phyloP scores from a whole-genome alignment of 164 flowering plant genomes.

The Cinnamomum chago region DNA sequence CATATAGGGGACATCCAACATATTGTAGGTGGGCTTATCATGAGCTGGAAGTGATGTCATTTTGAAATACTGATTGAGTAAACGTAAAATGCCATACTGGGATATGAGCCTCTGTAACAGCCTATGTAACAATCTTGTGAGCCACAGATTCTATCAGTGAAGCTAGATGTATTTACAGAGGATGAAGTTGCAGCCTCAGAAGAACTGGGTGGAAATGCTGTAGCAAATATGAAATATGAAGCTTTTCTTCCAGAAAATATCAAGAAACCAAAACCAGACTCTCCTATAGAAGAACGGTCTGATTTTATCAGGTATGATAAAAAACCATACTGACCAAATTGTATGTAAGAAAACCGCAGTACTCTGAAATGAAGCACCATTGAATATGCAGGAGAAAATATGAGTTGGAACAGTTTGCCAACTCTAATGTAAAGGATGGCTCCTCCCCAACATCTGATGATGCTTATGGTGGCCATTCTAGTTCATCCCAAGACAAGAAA shows the following conservation, averaged over 20 bases:
- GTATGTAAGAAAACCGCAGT: neutral
- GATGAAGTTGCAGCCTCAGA: constrained; percentile 67
- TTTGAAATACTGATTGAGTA: too few relatives aligned
- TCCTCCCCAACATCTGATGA: constrained; percentile 31
- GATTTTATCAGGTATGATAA: constrained; percentile 73
- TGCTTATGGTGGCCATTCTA: constrained; percentile 9
- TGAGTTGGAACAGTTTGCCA: constrained; percentile 62
- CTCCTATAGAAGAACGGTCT: constrained; percentile 63
- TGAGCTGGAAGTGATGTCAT: too few relatives aligned
- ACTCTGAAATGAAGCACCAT: constrained; percentile 17
- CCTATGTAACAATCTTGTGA: constrained; percentile 3
- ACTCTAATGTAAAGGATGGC: constrained; percentile 18
- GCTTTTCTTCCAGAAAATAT: constrained; percentile 41
- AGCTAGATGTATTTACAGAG: constrained; percentile 90
- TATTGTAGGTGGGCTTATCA: too few relatives aligned
- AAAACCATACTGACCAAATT: neutral
- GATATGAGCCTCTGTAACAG: neutral
- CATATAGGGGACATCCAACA: too few relatives aligned
- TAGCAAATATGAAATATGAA: constrained; percentile 72
- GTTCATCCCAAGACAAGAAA: constrained; percentile 32
- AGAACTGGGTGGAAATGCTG: constrained; percentile 68
- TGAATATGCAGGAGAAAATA: constrained; percentile 74
- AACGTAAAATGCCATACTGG: too few relatives aligned
- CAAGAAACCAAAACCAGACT: constrained; percentile 68
- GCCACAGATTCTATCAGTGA: constrained; percentile 76